A percentile compares a stretch with the other conserved stretches of the same genome.
phyloP scores from a whole-genome alignment of 2,329 filamentous ascomycete species.

The Colletotrichum aenigma region DNA sequence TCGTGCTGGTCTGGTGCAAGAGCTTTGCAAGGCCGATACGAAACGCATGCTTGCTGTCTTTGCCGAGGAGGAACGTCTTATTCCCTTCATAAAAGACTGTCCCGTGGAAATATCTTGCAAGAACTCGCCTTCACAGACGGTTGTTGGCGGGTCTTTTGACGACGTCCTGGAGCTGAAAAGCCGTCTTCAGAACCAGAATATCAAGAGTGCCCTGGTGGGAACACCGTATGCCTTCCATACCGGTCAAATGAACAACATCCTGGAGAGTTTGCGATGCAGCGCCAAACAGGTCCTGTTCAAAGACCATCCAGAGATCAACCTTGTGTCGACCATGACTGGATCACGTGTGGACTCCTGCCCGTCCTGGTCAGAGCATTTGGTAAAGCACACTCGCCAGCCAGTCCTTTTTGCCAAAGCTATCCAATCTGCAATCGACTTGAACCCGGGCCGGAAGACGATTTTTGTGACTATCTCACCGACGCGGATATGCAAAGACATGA shows the following conservation, averaged over 20 bases:
- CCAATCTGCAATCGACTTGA: background rate
- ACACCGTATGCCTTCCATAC: background rate
- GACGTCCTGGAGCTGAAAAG: background rate
- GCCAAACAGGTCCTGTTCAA: background rate
- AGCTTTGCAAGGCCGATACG: background rate
- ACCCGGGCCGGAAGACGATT: background rate
- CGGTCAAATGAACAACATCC: background rate
- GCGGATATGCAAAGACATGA: background rate
- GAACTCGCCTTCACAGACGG: background rate
- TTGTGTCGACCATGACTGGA: background rate
- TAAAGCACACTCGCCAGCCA: background rate
- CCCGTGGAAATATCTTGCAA: background rate
- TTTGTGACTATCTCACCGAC: background rate
- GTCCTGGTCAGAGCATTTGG: background rate
- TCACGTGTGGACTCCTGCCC: background rate
- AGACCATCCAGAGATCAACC: background rate
- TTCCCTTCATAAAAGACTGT: background rate
- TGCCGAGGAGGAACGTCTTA: background rate
- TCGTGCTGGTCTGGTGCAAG: background rate
- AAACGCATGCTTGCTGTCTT: constrained; percentile 6
- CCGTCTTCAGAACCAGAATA: background rate
- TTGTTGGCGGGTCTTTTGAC: background rate
- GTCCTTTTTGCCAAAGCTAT: background rate
- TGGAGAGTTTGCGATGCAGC: background rate
- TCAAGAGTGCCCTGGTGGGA: background rate